phyloP scores from a whole-genome alignment of 257 asterid genomes.

The Sherardia arvensis region DNA sequence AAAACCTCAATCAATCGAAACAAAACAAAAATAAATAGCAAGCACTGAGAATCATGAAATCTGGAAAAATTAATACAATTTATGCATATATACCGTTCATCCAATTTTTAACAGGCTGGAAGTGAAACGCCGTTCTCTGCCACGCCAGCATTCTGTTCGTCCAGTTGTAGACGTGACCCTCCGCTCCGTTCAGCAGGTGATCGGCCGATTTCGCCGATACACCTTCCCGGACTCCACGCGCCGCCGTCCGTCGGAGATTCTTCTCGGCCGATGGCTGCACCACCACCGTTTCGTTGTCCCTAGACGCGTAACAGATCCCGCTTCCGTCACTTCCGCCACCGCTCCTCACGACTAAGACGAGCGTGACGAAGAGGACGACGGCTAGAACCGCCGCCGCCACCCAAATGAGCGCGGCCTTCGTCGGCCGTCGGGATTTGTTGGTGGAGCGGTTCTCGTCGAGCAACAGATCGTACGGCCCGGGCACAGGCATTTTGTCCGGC shows the following conservation, averaged over 20 bases:
- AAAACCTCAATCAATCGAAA: neutral
- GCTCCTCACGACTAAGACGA: neutral
- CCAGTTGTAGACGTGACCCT: neutral
- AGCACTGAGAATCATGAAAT: too few relatives aligned
- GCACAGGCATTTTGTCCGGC: neutral
- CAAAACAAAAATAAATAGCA: neutral
- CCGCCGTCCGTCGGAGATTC: neutral
- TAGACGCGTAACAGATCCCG: neutral
- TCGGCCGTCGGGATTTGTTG: neutral
- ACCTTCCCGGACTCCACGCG: constrained; percentile 24
- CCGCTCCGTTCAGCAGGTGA: neutral
- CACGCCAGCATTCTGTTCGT: constrained; percentile 17
- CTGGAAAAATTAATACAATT: neutral
- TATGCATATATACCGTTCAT: constrained; percentile 27
- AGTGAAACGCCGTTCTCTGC: constrained; percentile 31
- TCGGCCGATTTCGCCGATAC: constrained; percentile 24
- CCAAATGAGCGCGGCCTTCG: neutral
- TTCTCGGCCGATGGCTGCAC: neutral
- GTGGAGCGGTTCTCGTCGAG: neutral
- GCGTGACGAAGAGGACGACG: constrained; percentile 2
- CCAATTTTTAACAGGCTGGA: constrained; percentile 29
- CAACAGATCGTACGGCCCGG: constrained; percentile 2
- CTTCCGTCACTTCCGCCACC: neutral
- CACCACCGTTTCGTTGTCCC: neutral
- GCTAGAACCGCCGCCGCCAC: constrained; percentile 14